phyloP scores from a whole-genome alignment of 208 protist genomes.

The Novymonas esmeraldas region DNA sequence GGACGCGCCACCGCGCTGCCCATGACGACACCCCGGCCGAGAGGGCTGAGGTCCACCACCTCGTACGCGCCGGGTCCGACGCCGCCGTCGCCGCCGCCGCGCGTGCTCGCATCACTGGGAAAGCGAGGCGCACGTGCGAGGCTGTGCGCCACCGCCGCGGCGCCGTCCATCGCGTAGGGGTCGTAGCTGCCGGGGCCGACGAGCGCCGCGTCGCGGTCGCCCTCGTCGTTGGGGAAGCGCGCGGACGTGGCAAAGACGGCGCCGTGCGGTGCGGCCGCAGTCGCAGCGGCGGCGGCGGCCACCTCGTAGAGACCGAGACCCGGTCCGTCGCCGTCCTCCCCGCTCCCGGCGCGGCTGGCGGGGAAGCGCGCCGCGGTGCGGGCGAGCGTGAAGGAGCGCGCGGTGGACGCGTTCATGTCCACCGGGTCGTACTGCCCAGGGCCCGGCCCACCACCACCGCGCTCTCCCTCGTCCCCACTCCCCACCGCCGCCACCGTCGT shows the following conservation, averaged over 20 bases:
- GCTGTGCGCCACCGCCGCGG: constrained; percentile 8
- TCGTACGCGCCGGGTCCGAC: constrained; percentile 36
- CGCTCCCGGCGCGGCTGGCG: not conserved
- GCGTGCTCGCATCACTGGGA: not conserved
- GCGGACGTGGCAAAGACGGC: constrained; percentile 42
- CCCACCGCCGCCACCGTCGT: not conserved
- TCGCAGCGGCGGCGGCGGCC: too few relatives aligned
- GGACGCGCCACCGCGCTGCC: constrained; percentile 29
- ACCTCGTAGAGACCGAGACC: constrained; percentile 38
- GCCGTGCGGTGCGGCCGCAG: not conserved
- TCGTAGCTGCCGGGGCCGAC: constrained; percentile 63
- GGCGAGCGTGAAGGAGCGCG: constrained; percentile 20
- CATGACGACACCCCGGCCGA: constrained; percentile 29
- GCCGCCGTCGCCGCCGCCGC: not conserved
- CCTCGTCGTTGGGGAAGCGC: constrained; percentile 25
- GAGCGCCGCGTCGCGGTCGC: not conserved
- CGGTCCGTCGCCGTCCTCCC: constrained; percentile 11
- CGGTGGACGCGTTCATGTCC: constrained; percentile 1
- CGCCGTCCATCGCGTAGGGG: constrained; percentile 4
- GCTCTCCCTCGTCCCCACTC: constrained; percentile 1
- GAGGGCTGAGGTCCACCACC: constrained; percentile 31
- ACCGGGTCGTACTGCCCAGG: constrained; percentile 56
- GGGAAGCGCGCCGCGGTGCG: constrained; percentile 28
- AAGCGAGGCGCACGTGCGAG: constrained; percentile 21
- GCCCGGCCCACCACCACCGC: too few relatives aligned